A percentile compares a stretch with the other conserved stretches of the same genome.
phyloP scores from a whole-genome alignment of 2,329 filamentous ascomycete genomes.

The Neophaeococcomyces mojaviensis region DNA sequence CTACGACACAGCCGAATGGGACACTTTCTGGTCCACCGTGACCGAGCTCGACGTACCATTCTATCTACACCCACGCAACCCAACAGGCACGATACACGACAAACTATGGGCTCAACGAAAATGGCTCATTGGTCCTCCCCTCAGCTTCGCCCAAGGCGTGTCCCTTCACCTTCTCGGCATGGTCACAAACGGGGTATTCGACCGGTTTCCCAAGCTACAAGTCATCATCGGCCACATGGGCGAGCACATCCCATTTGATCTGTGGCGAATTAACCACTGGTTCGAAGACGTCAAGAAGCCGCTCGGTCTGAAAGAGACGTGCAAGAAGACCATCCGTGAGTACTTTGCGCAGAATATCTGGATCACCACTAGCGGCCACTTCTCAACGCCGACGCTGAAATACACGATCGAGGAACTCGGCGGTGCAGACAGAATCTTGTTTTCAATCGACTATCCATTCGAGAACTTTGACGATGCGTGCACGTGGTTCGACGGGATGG shows the following conservation, averaged over 20 bases:
- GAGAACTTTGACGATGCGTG: constrained; percentile 22
- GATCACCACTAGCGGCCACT: constrained; percentile 37
- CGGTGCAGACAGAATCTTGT: constrained; percentile 33
- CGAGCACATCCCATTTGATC: constrained; percentile 38
- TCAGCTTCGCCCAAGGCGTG: constrained; percentile 24
- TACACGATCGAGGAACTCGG: constrained; percentile 35
- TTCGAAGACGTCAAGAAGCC: constrained; percentile 26
- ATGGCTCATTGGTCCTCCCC: constrained; percentile 23
- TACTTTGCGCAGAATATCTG: constrained; percentile 37
- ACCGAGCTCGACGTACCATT: constrained; percentile 24
- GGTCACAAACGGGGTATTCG: constrained; percentile 25
- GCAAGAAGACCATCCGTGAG: constrained; percentile 39
- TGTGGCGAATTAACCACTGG: constrained; percentile 27
- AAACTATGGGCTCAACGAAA: constrained; percentile 23
- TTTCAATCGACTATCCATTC: constrained; percentile 33
- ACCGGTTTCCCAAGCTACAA: constrained; percentile 23
- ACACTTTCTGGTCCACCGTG: constrained; percentile 31
- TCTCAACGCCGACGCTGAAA: constrained; percentile 33
- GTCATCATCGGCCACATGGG: constrained; percentile 25
- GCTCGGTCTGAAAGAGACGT: constrained; percentile 27
- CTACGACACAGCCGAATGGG: constrained; percentile 56
- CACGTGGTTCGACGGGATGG: constrained; percentile 22
- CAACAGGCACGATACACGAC: constrained; percentile 38
- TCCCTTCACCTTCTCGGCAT: constrained; percentile 24
- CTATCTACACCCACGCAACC: constrained; percentile 24